Evolutionary conservation across 1,284 basidiomycete species (phyloP).

Genomic region (Apiotrichum veenhuisii): DNA sequence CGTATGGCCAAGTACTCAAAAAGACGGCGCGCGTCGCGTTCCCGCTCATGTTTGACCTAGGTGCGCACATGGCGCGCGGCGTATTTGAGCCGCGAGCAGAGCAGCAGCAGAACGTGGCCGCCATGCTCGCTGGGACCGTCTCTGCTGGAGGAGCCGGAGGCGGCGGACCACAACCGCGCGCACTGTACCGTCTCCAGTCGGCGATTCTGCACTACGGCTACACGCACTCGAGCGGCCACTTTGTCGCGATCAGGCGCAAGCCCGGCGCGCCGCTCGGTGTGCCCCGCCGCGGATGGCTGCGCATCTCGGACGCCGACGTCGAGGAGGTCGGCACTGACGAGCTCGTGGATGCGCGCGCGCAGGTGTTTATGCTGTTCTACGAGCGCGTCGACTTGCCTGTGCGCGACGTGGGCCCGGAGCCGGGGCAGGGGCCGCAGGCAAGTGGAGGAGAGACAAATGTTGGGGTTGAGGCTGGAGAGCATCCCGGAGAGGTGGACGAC

Average conservation of each 20-base stretch:
- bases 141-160: not conserved
- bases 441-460: no score
- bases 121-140: not conserved
- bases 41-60: slow-evolving; percentile 79
- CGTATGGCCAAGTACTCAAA: slow-evolving; percentile 67
- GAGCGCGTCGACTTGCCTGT: slow-evolving; percentile 58
- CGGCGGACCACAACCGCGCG: slow-evolving; percentile 38
- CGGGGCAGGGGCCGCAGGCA: not conserved
- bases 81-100: slow-evolving; percentile 37
- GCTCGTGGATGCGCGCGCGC: slow-evolving; percentile 56
- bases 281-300: slow-evolving; percentile 60
- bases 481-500: not conserved
- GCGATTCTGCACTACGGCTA: slow-evolving; percentile 82
- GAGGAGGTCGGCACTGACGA: slow-evolving; percentile 69
- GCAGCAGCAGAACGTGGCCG: not conserved
- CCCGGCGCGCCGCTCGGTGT: slow-evolving; percentile 53
- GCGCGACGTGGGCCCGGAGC: not conserved
- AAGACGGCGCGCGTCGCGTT: slow-evolving; percentile 75
- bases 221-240: slow-evolving; percentile 83
- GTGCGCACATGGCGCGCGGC: slow-evolving; percentile 57
- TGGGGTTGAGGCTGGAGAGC: not conserved
- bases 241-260: slow-evolving; percentile 80
- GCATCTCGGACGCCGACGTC: slow-evolving; percentile 79
- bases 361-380: slow-evolving; percentile 87
- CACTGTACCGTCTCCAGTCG: slow-evolving; percentile 72